These are phyloP conservation scores for Lophiotrema nucula DNA, from an alignment of 495 filamentous ascomycete genomes.

Conservation along the genomic window DNA sequence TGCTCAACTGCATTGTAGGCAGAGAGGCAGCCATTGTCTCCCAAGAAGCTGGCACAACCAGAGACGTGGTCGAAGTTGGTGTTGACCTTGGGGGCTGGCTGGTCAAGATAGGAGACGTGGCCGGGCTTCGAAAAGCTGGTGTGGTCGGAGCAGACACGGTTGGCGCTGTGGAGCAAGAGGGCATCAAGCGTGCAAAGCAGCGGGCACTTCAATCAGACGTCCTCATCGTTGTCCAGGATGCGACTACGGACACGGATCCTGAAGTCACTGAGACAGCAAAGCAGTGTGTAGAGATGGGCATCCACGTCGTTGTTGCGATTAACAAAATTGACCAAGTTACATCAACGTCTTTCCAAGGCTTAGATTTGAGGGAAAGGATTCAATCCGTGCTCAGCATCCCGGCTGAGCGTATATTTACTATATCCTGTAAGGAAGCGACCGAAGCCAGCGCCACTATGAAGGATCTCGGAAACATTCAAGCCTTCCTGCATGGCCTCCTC, in stretches of 20 bases:
- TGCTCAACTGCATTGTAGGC: conserved; percentile 89
- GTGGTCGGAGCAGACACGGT: conserved; percentile 38
- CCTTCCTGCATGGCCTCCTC: conserved; percentile 65
- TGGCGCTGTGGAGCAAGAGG: conserved; percentile 81
- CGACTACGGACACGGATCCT: conserved; percentile 48
- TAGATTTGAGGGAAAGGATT: conserved; percentile 30
- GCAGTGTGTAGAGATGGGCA: conserved; percentile 54
- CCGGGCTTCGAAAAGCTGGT: conserved; percentile 63
- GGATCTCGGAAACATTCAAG: conserved; percentile 66
- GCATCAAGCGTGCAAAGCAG: conserved; percentile 80
- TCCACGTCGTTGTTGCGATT: conserved; percentile 66
- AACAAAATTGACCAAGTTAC: conserved; percentile 75
- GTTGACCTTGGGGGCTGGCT: conserved; percentile 87
- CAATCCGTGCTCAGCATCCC: conserved; percentile 38
- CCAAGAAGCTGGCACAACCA: conserved; percentile 83
- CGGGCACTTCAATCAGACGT: conserved; percentile 83
- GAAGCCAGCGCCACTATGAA: conserved; percentile 6
- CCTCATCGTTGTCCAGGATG: conserved; percentile 65
- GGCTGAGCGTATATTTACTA: conserved; percentile 53
- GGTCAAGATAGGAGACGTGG: conserved; percentile 88
- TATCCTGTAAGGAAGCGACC: conserved; percentile 62
- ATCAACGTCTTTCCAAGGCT: conserved; percentile 29
- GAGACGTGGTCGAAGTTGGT: conserved; percentile 90
- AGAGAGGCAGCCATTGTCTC: conserved; percentile 94
- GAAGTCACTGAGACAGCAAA: conserved; percentile 59